Conservation (phyloP, 352 stramenopile species). For the Globisporangium canariense region DNA sequence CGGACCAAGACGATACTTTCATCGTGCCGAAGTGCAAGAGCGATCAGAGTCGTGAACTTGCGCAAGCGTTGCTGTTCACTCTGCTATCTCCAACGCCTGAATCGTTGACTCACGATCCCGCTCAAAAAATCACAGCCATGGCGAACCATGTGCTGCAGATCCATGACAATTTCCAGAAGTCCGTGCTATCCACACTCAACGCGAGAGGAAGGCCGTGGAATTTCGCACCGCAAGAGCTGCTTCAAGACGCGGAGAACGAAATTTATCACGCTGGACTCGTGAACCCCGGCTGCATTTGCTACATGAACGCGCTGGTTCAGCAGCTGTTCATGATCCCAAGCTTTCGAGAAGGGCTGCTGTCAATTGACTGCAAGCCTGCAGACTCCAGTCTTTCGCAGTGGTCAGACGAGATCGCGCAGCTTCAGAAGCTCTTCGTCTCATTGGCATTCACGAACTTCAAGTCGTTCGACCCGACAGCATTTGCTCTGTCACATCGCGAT, state of each 20-base stretch:
- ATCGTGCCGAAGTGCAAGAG: constrained; percentile 9
- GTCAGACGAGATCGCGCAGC: constrained; percentile 51
- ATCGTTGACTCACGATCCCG: not conserved
- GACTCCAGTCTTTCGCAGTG: constrained; percentile 20
- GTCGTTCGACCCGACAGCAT: constrained; percentile 55
- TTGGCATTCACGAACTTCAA: constrained; percentile 42
- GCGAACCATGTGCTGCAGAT: not conserved
- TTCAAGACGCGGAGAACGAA: constrained; percentile 25
- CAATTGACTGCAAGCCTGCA: constrained; percentile 24
- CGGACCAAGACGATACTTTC: not conserved
- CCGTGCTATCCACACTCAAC: constrained; percentile 27
- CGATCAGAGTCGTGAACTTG: constrained; percentile 7
- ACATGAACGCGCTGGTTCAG: constrained; percentile 99
- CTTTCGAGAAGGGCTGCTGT: constrained; percentile 56
- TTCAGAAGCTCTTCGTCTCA: constrained; percentile 69
- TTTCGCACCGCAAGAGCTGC: constrained; percentile 41
- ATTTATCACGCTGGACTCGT: constrained; percentile 83
- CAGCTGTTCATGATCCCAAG: constrained; percentile 88
- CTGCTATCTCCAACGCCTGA: not conserved
- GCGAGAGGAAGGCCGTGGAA: constrained; percentile 54
- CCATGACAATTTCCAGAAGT: constrained; percentile 22
- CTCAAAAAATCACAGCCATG: not conserved
- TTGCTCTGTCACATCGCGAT: constrained; percentile 66
- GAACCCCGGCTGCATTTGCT: constrained; percentile 99
- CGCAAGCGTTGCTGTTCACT: constrained; percentile 11